A percentile compares a stretch with the other conserved stretches of the same genome.
These are phyloP conservation scores for Pulveroboletus sp. DNA, from an alignment of 768 basidiomycete species.

Conservation along the genomic window DNA sequence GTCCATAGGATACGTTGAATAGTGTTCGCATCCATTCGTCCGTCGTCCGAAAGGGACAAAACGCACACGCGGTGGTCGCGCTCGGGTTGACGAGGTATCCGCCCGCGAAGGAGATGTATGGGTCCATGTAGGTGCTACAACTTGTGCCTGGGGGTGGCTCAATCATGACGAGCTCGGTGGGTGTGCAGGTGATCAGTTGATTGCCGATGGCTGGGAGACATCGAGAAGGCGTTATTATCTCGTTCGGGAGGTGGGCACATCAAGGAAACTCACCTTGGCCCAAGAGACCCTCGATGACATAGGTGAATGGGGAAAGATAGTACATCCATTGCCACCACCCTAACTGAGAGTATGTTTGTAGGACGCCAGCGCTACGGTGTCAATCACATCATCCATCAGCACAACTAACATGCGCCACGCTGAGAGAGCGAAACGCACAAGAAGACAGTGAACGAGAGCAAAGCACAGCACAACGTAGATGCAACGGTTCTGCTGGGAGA, in stretches of 20 bases:
- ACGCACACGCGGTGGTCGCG: conserved; percentile 50
- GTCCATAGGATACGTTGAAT: conserved; percentile 6
- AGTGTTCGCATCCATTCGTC: conserved; percentile 28
- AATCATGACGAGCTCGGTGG: conserved; percentile 48
- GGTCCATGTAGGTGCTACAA: conserved; percentile 48
- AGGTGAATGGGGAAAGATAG: conserved; percentile 40
- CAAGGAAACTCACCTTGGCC: neutral
- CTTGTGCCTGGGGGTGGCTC: conserved; percentile 49
- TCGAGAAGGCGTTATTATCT: neutral
- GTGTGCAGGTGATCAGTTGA: conserved; percentile 44
- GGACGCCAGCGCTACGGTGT: conserved; percentile 8
- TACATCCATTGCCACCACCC: conserved; percentile 35
- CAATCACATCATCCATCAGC: neutral
- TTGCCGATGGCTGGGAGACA: conserved; percentile 35
- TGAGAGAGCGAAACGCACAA: conserved; percentile 32
- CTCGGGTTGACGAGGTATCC: conserved; percentile 55
- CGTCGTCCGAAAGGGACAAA: conserved; percentile 50
- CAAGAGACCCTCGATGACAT: conserved; percentile 41
- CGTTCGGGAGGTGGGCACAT: neutral
- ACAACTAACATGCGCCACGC: neutral
- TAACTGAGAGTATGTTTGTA: conserved; percentile 31
- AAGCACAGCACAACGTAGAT: conserved; percentile 33
- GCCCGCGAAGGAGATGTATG: conserved; percentile 45
- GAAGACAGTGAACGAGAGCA: conserved; percentile 39
- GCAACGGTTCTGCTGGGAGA: conserved; percentile 40